Conservation (phyloP, 2,329 filamentous ascomycete genomes). For the Cladosporium sp. region DNA sequence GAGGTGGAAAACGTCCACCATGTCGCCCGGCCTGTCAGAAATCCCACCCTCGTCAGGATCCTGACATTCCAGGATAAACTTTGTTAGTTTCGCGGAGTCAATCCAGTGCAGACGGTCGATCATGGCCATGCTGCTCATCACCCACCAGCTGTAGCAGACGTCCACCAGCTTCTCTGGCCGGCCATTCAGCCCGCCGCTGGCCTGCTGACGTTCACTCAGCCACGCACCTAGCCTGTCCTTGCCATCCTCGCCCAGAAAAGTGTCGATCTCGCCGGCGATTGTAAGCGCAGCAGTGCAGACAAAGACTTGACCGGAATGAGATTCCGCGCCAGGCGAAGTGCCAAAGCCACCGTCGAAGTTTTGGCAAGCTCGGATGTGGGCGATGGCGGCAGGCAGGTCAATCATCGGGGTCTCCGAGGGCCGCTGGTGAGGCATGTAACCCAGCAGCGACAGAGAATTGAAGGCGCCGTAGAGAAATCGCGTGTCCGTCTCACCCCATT, state of each 20-base stretch:
- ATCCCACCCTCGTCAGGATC: conserved; percentile 79
- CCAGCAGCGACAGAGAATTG: conserved; percentile 80
- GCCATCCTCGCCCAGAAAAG: conserved; percentile 55
- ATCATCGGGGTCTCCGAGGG: conserved; percentile 44
- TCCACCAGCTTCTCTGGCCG: conserved; percentile 93
- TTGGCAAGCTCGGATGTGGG: conserved; percentile 71
- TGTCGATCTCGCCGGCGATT: conserved; percentile 73
- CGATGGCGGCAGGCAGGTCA: conserved; percentile 72
- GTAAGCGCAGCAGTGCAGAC: conserved; percentile 83
- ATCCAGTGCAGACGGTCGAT: conserved; percentile 89
- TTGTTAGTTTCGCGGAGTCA: conserved; percentile 68
- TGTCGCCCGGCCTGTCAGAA: conserved; percentile 82
- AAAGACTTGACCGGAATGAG: conserved; percentile 91
- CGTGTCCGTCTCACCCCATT: conserved; percentile 95
- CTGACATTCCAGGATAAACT: conserved; percentile 83
- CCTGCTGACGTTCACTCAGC: conserved; percentile 87
- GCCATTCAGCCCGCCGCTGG: conserved; percentile 84
- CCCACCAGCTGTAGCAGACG: conserved; percentile 99
- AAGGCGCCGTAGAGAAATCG: conserved; percentile 88
- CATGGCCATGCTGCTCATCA: conserved; percentile 84
- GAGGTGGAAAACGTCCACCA: conserved; percentile 97
- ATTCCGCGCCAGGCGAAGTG: conserved; percentile 81
- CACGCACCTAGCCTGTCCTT: conserved; percentile 76
- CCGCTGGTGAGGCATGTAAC: conserved; percentile 50
- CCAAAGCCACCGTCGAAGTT: conserved; percentile 97